Percentiles rank a stretch among this genome's conserved stretches.
These are phyloP conservation scores for Eleusine indica DNA, from an alignment of 176 grass and related monocot genomes.

Conservation along the genomic window DNA sequence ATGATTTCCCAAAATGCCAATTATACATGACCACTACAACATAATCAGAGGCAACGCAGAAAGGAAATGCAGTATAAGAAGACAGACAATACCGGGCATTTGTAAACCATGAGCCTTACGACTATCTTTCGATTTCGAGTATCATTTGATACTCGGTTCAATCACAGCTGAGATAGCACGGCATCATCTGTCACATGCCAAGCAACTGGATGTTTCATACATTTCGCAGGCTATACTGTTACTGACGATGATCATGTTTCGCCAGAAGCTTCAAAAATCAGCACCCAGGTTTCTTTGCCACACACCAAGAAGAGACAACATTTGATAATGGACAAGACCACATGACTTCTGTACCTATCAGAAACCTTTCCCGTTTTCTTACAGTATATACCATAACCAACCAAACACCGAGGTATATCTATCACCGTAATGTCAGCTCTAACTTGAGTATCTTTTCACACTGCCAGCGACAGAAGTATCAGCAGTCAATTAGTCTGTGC, in stretches of 20 bases:
- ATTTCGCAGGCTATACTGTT: slow-evolving; percentile 16
- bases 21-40: background rate
- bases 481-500: slow-evolving; percentile 54
- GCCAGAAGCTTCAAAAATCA: background rate
- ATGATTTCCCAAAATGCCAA: background rate
- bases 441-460: background rate
- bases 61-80: background rate
- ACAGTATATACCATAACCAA: slow-evolving; percentile 44
- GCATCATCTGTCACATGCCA: slow-evolving; percentile 12
- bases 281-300: background rate
- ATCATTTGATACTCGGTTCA: slow-evolving; percentile 16
- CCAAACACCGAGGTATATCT: slow-evolving; percentile 45
- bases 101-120: background rate
- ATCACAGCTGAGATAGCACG: slow-evolving; percentile 24
- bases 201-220: slow-evolving; percentile 7
- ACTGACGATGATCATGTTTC: background rate
- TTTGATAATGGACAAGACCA: slow-evolving; percentile 19
- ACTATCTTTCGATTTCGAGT: background rate
- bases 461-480: slow-evolving; percentile 1
- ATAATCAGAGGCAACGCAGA: background rate
- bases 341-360: background rate
- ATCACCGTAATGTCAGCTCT: slow-evolving; percentile 41
- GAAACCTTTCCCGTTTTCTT: slow-evolving; percentile 23
- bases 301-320: background rate
- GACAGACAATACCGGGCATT: background rate